Conservation (phyloP, 73 alveolate genomes). For the Paramecium pentaurelia region DNA sequence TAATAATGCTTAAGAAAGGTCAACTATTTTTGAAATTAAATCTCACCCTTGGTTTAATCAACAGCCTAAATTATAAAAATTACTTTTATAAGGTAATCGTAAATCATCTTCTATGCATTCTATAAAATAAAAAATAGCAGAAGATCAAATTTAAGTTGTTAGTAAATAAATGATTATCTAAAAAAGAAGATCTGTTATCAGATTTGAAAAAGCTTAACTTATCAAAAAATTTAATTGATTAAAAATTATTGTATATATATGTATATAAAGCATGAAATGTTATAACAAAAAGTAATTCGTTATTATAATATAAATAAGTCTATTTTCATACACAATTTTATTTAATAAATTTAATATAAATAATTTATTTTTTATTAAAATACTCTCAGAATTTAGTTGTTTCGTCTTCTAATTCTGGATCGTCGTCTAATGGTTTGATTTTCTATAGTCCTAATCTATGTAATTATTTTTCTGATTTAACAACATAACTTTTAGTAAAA, state of each 20-base stretch:
- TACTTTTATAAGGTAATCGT: background rate
- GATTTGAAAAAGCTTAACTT: background rate
- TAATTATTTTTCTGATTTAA: background rate
- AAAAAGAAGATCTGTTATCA: background rate
- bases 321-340: too few species aligned
- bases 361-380: background rate
- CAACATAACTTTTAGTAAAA: conserved; percentile 4
- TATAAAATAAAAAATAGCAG: background rate
- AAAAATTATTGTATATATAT: too few species aligned
- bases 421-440: conserved; percentile 2
- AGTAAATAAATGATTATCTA: background rate
- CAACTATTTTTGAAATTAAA: background rate
- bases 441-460: conserved; percentile 18
- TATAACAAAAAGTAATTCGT: too few species aligned
- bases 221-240: background rate
- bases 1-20: background rate
- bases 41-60: background rate
- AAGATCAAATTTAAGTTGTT: background rate
- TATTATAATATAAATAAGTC: too few species aligned
- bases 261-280: too few species aligned
- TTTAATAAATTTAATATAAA: background rate
- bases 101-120: background rate
- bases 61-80: background rate
- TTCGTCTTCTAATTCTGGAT: conserved; percentile 44
- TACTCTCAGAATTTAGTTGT: background rate